These are phyloP conservation scores for Talaromyces sp. DNA, from an alignment of 2,329 filamentous ascomycete species.

Conservation along the genomic window DNA sequence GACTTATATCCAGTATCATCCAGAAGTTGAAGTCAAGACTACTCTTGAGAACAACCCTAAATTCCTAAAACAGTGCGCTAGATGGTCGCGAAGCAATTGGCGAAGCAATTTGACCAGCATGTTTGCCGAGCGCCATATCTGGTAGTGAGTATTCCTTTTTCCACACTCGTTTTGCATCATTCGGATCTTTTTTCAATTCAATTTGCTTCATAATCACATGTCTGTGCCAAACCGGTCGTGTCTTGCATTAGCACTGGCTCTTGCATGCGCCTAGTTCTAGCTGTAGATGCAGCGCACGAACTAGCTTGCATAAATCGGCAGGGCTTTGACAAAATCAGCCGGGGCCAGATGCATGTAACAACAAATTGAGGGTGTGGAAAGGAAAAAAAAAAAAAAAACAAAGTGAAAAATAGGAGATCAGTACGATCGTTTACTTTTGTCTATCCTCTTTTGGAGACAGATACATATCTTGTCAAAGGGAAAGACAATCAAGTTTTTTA, in stretches of 20 bases:
- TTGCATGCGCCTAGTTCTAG: constrained; percentile 10
- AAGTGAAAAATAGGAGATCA: neutral
- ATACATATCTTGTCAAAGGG: constrained; percentile 16
- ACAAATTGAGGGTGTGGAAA: neutral
- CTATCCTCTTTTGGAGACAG: constrained; percentile 18
- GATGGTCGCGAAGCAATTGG: constrained; percentile 98
- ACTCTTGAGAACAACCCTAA: constrained; percentile 85
- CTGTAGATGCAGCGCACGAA: constrained; percentile 2
- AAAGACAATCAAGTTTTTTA: neutral
- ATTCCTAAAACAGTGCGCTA: constrained; percentile 87
- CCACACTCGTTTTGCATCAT: constrained; percentile 14
- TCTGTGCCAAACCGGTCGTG: neutral
- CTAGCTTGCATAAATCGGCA: constrained; percentile 1
- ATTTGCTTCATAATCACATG: constrained; percentile 8
- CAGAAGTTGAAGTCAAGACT: constrained; percentile 85
- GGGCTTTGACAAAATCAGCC: neutral
- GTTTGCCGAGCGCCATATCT: constrained; percentile 76
- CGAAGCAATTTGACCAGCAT: constrained; percentile 92
- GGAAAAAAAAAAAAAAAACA: neutral
- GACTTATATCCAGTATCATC: constrained; percentile 92
- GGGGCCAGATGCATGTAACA: constrained; percentile 1
- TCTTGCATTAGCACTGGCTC: constrained; percentile 6
- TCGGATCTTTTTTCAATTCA: neutral
- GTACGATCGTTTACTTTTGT: neutral
- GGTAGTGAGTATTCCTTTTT: constrained; percentile 64